Base-by-base conservation (phyloP, 2,329 filamentous ascomycete species). In the Aspergillus hiratsukae region DNA sequence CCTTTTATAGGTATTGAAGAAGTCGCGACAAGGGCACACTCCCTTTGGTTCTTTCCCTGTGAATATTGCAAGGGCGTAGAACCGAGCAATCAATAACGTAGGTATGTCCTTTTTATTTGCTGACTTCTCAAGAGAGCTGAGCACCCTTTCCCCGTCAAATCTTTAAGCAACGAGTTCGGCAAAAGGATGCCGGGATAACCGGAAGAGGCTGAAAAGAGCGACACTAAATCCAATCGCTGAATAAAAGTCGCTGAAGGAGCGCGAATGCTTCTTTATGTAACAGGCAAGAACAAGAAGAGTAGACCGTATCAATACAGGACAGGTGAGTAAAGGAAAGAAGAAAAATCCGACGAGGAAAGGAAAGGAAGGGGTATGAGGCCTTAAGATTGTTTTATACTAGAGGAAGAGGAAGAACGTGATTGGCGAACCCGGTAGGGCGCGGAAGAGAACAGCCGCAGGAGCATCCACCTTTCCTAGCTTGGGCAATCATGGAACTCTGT, bases 371-470 rank as follows among this genome's bases (percentile, higher is more conserved):
- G 31, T 37, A 14, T 17, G 31, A 37, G 31, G 2, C 17, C n/a
- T 45, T 19, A 45, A 19, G 19, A 19, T 45, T 45, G 11, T 45
- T 45, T 23, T 45, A 37, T 14, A 23, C 31, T 10, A 41, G 45
- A 27, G 45, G 45, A 41, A 17, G 50, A 45, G 57, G 51, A 35
- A 37, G 31, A 37, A 37, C 14, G 7, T 2, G 31, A 37, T 37
- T 37, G 31, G 37, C 50, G 49, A 54, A 49, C 51, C 48, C 56
- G 60, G 56, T 58, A 61, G 48, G 54, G 58, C 58, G 56, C 55
- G 60, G 60, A 62, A 58, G 35, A 51, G 53, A 51, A 21, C 19
- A 45, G 41, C 41, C 41, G 41, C 8, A 45, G 21, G 41, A 19
- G 21, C 41, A 23, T 37, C 31, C 31, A 37, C 31, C 17, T 17